Evolutionary conservation across 768 basidiomycete genomes (phyloP).

Genomic region (Heimioporus sp.): DNA sequence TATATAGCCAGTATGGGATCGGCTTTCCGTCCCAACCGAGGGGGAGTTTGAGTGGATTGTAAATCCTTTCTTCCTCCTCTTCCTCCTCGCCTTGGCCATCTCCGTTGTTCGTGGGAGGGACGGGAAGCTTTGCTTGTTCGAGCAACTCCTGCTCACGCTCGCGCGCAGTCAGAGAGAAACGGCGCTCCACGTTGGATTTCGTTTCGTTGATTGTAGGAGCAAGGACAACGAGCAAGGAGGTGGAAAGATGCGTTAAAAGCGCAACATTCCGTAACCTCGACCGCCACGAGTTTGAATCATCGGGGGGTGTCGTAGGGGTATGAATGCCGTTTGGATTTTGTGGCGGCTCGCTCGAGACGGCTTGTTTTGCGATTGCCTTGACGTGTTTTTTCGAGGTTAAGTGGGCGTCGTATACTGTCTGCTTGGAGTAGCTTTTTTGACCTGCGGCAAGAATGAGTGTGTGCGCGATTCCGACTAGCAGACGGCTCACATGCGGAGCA

Average conservation of each 20-base stretch:
- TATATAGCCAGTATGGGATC: slow-evolving; percentile 98
- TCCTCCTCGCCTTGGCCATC: slow-evolving; percentile 70
- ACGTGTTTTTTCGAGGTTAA: slow-evolving; percentile 93
- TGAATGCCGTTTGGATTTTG: slow-evolving; percentile 35
- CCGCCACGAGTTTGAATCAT: slow-evolving; percentile 30
- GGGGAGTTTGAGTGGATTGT: slow-evolving; percentile 96
- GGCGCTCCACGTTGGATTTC: slow-evolving; percentile 93
- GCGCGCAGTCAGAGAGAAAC: slow-evolving; percentile 94
- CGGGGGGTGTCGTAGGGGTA: slow-evolving; percentile 32
- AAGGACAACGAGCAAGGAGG: slow-evolving; percentile 64
- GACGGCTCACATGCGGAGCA: slow-evolving; percentile 80
- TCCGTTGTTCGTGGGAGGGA: slow-evolving; percentile 43
- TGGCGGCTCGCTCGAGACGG: slow-evolving; percentile 34
- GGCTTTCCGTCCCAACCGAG: slow-evolving; percentile 99
- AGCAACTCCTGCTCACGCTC: slow-evolving; percentile 93
- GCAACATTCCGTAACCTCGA: slow-evolving; percentile 65
- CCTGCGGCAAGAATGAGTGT: slow-evolving; percentile 45
- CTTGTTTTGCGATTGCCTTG: slow-evolving; percentile 83
- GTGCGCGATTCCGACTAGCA: not conserved
- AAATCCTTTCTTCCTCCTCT: slow-evolving; percentile 94
- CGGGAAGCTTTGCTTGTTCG: slow-evolving; percentile 59
- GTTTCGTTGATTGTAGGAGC: slow-evolving; percentile 77
- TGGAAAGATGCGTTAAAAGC: slow-evolving; percentile 65
- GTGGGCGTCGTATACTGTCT: slow-evolving; percentile 97
- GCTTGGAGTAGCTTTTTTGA: slow-evolving; percentile 93